A percentile compares a stretch with the other conserved stretches of the same genome.
Conservation (phyloP, 2,329 filamentous ascomycete species). For the Rugonectria rugulosa region DNA sequence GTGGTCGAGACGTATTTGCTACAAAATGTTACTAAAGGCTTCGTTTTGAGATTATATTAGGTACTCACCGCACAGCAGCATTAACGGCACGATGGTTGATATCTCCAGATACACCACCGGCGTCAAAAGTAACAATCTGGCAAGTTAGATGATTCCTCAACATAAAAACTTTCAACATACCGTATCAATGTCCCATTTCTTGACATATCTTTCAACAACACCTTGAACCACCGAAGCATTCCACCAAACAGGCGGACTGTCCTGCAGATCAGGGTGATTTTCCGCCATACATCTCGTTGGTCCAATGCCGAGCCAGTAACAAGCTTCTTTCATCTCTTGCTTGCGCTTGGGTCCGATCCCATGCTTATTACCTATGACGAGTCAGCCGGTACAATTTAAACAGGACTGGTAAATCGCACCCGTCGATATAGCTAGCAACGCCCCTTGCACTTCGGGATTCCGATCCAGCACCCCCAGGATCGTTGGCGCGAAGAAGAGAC, state of each 20-base stretch:
- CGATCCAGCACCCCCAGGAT: background rate
- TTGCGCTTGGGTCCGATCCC: background rate
- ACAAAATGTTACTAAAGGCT: background rate
- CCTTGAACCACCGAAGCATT: background rate
- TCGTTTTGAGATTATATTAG: background rate
- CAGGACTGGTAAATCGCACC: background rate
- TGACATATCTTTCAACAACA: background rate
- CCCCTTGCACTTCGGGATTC: background rate
- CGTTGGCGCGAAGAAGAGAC: background rate
- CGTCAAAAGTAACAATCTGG: slow-evolving; percentile 3
- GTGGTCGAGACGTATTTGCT: background rate
- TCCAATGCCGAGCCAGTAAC: background rate
- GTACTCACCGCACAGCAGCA: background rate
- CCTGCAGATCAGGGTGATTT: background rate
- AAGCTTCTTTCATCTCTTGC: background rate
- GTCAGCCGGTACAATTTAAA: too few species aligned
- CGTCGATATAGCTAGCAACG: background rate
- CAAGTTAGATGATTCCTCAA: too few species aligned
- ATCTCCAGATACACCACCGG: background rate
- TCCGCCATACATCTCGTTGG: background rate
- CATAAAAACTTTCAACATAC: too few species aligned
- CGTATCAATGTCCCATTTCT: background rate
- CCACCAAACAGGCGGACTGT: background rate
- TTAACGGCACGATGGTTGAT: background rate
- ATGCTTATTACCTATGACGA: slow-evolving; percentile 1